Evolutionary conservation across 2,329 filamentous ascomycete genomes (phyloP), one percentile per base, ranked within the genome.

Genomic region (Cryphonectria parasitica): DNA sequence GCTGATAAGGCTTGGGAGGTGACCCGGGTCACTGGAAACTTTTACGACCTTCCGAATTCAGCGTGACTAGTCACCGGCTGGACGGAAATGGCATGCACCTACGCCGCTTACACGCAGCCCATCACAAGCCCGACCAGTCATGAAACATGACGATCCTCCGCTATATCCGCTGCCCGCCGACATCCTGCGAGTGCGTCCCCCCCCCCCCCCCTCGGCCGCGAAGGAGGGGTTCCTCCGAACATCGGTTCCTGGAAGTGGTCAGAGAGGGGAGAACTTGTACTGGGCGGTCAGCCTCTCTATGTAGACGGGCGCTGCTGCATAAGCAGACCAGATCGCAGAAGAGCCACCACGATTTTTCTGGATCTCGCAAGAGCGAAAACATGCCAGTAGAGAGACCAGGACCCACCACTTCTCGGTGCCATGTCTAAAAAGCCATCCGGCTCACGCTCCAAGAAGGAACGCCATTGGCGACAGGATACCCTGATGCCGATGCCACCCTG

Each of bases 11-110:
- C 60, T 71, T 45, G 67, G 41, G 45, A 22, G 31, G 70, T 62
- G 64, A 67, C 69, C 67, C 70, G 68, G 66, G 62, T 64, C 56
- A 64, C 70, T 71, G 70, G 69, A 65, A 71, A 43, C 36, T 52
- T 67, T 52, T 54, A 70, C 63, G 70, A 69, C 70, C 70, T 71
- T 52, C 67, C 62, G 22, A 5, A 69, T 69, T 28, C 60, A 68
- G 67, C 41, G 41, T n/a, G 19, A 65, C 66, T 68, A 60, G 67
- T 49, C 63, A 69, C 70, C 63, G 67, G 67, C 61, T 58, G 64
- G 56, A 28, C 10, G 28, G 28, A 25, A 25, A 58, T 39, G 36
- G 19, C 28, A 58, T 39, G 54, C 34, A 66, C 49, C 19, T 58
- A 19, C 52, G 49, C 49, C 64, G 52, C 52, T 28, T 58, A 34